Evolutionary conservation across 2,329 filamentous ascomycete genomes (phyloP), one percentile per base, ranked within the genome.

Genomic region (Coniella lustricola): DNA sequence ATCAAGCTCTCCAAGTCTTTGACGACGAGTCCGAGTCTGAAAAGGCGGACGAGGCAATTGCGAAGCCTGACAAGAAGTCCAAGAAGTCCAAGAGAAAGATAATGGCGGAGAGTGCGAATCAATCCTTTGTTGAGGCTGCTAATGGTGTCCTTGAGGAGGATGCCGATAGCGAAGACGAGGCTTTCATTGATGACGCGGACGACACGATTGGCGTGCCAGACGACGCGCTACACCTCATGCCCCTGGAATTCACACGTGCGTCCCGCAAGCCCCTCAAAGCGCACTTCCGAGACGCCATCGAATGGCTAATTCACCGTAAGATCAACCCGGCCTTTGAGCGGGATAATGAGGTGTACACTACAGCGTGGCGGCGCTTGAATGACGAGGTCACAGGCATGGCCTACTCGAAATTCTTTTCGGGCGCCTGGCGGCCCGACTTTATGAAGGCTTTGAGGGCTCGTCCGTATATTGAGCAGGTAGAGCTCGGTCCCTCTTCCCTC

Each of bases 291-390:
- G 81, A 83, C 57, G 84, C 80, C 0, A 72, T 91, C 2, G 85
- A 89, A 60, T 91, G 86, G 86, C 84, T 90, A 66, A 82, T 91
- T 2, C 85, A 89, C 58, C 86, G 85, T 60, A 83, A 84, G 56
- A 73, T 93, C 44, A 84, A 90, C 55, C 86, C 85, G 0, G 79
- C 72, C 0, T 90, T 90, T 57, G 67, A 76, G 10, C 60, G 75
- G 16, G 67, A 76, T 4, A 79, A 87, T 51, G 71, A 77, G 7
- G 68, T 89, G 12, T 93, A 89, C 62, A 59, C 67, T 12, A 71
- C 85, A 21, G 81, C 85, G 0, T 90, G 89, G 69, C 68, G 69
- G 42, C 88, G 87, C 59, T 70, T 91, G 0, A 77, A 87, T 54
- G 79, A 86, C 55, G 84, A 90, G 60, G 79, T 87, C 13, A 72